These are phyloP conservation scores for Closterium sp. DNA, from an alignment of 139 green algal genomes.

Conservation along the genomic window DNA sequence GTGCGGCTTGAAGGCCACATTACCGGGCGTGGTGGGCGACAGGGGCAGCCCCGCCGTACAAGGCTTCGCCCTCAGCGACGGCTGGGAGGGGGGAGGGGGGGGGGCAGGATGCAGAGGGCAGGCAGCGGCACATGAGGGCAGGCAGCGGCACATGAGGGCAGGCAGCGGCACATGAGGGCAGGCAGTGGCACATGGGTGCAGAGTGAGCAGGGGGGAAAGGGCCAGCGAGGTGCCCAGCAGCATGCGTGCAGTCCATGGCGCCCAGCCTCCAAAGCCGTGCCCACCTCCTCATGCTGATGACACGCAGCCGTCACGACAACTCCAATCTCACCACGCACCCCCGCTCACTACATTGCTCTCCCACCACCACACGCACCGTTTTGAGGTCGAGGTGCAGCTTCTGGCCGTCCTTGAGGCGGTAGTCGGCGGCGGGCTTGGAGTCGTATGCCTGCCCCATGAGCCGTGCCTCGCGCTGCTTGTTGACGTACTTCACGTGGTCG, in stretches of 20 bases:
- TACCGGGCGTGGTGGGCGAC: slow-evolving; percentile 8
- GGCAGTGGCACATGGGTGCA: neutral
- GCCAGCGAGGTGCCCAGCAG: neutral
- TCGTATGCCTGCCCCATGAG: slow-evolving; percentile 34
- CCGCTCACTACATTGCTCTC: neutral
- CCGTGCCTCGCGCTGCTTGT: slow-evolving; percentile 47
- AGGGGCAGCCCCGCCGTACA: neutral
- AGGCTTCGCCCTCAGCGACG: neutral
- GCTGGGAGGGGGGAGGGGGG: neutral
- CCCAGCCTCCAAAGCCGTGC: neutral
- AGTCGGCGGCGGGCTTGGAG: slow-evolving; percentile 12
- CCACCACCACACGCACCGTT: neutral
- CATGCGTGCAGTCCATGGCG: too few relatives aligned
- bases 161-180: neutral
- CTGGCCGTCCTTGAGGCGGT: slow-evolving; percentile 41
- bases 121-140: too few relatives aligned
- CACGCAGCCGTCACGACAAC: neutral
- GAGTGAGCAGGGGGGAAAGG: neutral
- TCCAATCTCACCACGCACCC: neutral
- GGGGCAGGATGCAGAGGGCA: neutral
- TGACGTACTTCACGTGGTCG: slow-evolving; percentile 45
- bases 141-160: neutral
- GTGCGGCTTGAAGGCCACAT: neutral
- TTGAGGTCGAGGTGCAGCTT: slow-evolving; percentile 43
- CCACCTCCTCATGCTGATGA: neutral